These are phyloP conservation scores for Aspergillus wentii DNA, from an alignment of 495 filamentous ascomycete genomes.

Conservation along the genomic window DNA sequence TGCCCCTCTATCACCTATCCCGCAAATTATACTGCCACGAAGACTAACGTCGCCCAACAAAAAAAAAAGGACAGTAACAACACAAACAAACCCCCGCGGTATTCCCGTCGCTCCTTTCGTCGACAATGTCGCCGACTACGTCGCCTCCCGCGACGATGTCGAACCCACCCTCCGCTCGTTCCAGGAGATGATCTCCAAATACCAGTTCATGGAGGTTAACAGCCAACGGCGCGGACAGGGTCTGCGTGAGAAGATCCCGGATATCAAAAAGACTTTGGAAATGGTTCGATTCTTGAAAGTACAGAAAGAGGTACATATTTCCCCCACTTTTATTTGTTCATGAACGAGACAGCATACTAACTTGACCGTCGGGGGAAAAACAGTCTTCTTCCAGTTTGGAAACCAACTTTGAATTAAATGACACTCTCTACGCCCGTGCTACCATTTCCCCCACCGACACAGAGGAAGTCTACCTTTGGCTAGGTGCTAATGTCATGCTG, in stretches of 20 bases:
- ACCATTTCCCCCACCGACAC: conserved; percentile 72
- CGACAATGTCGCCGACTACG: conserved; percentile 94
- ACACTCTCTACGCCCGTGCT: conserved; percentile 90
- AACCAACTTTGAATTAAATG: conserved; percentile 92
- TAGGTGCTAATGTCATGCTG: conserved; percentile 97
- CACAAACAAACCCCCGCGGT: conserved; percentile 78
- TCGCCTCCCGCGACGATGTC: conserved; percentile 79
- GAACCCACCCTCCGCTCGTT: conserved; percentile 86
- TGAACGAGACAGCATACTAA: background rate
- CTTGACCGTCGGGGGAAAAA: background rate
- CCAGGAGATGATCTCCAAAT: conserved; percentile 99
- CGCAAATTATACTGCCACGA: background rate
- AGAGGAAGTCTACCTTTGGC: conserved; percentile 94
- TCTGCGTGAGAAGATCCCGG: conserved; percentile 90
- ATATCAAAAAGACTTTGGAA: conserved; percentile 96
- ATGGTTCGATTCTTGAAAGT: conserved; percentile 78
- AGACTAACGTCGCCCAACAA: background rate
- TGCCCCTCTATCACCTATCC: background rate
- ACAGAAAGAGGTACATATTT: conserved; percentile 22
- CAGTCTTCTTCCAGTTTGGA: conserved; percentile 53
- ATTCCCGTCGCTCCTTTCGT: conserved; percentile 95
- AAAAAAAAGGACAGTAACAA: conserved; percentile 20
- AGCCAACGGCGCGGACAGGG: conserved; percentile 76
- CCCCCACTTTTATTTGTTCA: background rate
- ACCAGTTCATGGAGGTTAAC: conserved; percentile 99